Base-by-base conservation (phyloP, 345 rosid species). In the Eucalyptus cladocalyx region DNA sequence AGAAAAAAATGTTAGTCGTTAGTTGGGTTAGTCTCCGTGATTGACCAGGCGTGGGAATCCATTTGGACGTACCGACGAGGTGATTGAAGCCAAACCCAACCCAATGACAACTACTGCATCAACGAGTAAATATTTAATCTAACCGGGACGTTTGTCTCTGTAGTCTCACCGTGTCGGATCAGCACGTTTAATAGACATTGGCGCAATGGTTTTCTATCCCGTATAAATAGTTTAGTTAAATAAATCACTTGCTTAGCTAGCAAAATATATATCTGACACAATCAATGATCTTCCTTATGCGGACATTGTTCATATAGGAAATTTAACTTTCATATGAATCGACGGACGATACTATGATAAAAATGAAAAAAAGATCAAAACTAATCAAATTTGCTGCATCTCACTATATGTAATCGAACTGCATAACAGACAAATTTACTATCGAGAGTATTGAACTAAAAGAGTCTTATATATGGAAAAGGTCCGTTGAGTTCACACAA, bases 351-450 rank as follows among this genome's bases (percentile, higher is more conserved):
- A 28, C 69, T 60, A 28, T 60, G 69, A 14, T 3, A 26, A 28
- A 28, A 28, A 60, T 0, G 4, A 60, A 28, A 28, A 21, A 3
- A 11, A 28, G 30, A 26, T 56, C 62, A 24, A 28, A 60, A 60
- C 69, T 30, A 60, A 60, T 3, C 69, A 60, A 60, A 13, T 56
- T 60, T 28, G 8, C 5, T 4, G 15, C 16, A 28, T 32, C 32
- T 60, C 69, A 28, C 8, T 12, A 6, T 2, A 28, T 28, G 32
- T 32, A 6, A 28, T 60, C 8, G 1, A 60, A 60, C 3, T 6
- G 3, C 2, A 28, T 13, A 28, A 2, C 0, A 1, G 0, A 60
- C 17, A 28, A 12, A 60, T 28, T 3, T 60, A 60, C 4, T 7
- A 53, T 53, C 2, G 4, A 53, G 17, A 6, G 32, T 14, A 60